Evolutionary conservation across 2,329 filamentous ascomycete species (phyloP).

Genomic region (Metarhizium sp.): DNA sequence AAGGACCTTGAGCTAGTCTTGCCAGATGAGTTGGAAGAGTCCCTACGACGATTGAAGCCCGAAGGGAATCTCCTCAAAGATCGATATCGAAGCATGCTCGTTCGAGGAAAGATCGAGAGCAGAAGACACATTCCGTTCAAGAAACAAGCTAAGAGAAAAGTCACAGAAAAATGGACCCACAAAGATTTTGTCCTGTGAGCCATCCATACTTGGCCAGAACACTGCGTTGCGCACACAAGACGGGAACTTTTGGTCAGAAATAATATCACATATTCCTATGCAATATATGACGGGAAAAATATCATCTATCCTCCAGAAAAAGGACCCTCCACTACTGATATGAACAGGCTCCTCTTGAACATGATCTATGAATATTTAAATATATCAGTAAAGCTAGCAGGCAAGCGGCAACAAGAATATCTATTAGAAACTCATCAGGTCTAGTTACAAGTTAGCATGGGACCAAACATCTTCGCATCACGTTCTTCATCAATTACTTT

Average conservation of each 20-base stretch:
- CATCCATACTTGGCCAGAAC: neutral
- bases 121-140: conserved; percentile 69
- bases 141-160: conserved; percentile 71
- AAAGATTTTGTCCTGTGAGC: conserved; percentile 63
- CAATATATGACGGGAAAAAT: neutral
- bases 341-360: neutral
- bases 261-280: neutral
- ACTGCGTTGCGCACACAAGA: neutral
- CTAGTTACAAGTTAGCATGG: conserved; percentile 16
- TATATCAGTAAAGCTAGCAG: neutral
- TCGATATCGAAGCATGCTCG: conserved; percentile 77
- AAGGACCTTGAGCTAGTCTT: conserved; percentile 73
- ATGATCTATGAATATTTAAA: too few relatives aligned
- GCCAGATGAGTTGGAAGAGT: conserved; percentile 74
- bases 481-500: neutral
- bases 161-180: conserved; percentile 94
- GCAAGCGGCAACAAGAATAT: neutral
- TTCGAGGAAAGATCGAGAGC: conserved; percentile 82
- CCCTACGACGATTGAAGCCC: conserved; percentile 73
- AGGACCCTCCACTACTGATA: neutral
- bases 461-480: neutral
- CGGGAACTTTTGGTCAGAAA: neutral
- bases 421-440: conserved; percentile 42
- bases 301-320: neutral
- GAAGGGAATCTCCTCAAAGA: conserved; percentile 95